Conservation (phyloP, 805 yeast species). For the Kodamaea restingae region DNA sequence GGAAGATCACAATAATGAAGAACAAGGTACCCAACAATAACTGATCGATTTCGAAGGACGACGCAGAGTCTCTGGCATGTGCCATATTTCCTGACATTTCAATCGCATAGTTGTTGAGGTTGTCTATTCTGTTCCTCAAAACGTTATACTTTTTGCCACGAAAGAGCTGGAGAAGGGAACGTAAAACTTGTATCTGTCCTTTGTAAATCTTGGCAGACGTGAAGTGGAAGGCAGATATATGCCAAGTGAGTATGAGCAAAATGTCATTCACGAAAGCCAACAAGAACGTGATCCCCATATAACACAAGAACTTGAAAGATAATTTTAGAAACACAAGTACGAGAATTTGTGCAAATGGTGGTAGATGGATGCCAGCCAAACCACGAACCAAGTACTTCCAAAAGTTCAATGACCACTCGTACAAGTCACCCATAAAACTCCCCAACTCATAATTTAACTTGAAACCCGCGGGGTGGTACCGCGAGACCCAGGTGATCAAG, state of each 20-base stretch:
- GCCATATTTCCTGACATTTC: slow-evolving; percentile 3
- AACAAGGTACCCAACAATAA: slow-evolving; percentile 82
- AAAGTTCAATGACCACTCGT: slow-evolving; percentile 76
- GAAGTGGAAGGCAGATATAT: slow-evolving; percentile 70
- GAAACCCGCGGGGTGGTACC: slow-evolving; percentile 84
- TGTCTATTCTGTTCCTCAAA: slow-evolving; percentile 80
- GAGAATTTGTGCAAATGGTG: not conserved
- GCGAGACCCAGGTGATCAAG: slow-evolving; percentile 69
- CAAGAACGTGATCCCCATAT: slow-evolving; percentile 66
- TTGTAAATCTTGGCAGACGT: slow-evolving; percentile 75
- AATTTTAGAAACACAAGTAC: not conserved
- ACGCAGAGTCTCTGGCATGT: slow-evolving; percentile 11
- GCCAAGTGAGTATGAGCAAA: slow-evolving; percentile 59
- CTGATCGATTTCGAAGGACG: slow-evolving; percentile 73
- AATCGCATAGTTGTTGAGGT: slow-evolving; percentile 48
- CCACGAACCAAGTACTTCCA: slow-evolving; percentile 39
- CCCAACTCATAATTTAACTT: slow-evolving; percentile 86
- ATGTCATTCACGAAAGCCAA: slow-evolving; percentile 65
- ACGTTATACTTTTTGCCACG: slow-evolving; percentile 86
- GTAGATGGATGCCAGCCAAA: slow-evolving; percentile 1
- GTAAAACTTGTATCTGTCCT: slow-evolving; percentile 65
- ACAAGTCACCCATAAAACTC: slow-evolving; percentile 77
- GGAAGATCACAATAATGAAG: slow-evolving; percentile 72
- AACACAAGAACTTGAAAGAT: slow-evolving; percentile 21
- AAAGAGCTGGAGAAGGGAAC: slow-evolving; percentile 76